Base-by-base conservation (phyloP, 495 filamentous ascomycete species). In the Aspergillus incahuasiensis region DNA sequence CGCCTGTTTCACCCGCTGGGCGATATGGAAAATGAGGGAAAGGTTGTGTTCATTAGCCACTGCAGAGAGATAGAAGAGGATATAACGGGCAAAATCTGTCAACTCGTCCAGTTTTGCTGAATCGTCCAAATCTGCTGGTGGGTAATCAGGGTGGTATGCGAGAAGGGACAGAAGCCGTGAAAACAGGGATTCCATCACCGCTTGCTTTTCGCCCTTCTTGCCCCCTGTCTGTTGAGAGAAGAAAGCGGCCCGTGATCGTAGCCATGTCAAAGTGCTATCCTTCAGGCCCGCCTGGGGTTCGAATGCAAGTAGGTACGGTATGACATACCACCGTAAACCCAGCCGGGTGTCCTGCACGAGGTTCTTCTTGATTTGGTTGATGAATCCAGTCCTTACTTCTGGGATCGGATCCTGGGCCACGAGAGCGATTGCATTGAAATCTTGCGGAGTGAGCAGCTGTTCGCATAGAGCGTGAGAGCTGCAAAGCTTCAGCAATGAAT, bases 111-210 rank as follows among this genome's bases (percentile, higher is more conserved):
- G 67, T 38, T 84, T 78, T 0, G 78, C 75, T 21, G 80, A 77
- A 24, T 72, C 68, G n/a, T 76, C 75, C 20, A 74, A 18, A 21
- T 72, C 65, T 15, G 70, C 63, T 8, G 72, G 65, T 20, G 75
- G 75, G 67, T 92, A 99, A 68, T 99, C 95, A 1, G 92, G 94
- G 69, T 99, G 94, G 66, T 97, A 94, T 13, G 92, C 91, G 16
- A 97, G 82, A 21, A 97, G 74, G 38, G 89, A 94, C 39, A 97
- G 70, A 13, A 97, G 78, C 19, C 94, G 86, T 15, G 89, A 80
- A 67, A 99, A 89, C n/a, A 88, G 77, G 15, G 85, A 77, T 68
- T 97, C 95, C 78, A 97, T 86, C 7, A 86, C 77, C 34, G 76
- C 83, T 24, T 84, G 78, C 45, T 73, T 68, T 18, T 77, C 72